Percentiles rank a stretch among this genome's conserved stretches.
These are phyloP conservation scores for Turritis glabra DNA, from an alignment of 345 rosid genomes.

Conservation along the genomic window DNA sequence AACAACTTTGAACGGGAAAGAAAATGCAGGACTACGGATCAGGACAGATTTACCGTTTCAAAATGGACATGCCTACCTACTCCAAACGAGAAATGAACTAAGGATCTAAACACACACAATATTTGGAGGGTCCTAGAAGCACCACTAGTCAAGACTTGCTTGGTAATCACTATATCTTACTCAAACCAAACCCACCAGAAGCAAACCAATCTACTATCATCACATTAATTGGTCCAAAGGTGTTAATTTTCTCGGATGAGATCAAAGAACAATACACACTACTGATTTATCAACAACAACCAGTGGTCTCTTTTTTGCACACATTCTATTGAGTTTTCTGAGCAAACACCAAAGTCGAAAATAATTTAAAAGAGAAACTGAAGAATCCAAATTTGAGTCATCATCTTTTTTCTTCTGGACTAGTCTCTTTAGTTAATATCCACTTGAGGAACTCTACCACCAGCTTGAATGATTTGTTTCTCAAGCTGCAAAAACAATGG, in stretches of 20 bases:
- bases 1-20: no score
- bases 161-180: neutral
- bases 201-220: slow-evolving; percentile 7
- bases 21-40: no score
- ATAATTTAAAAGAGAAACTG: neutral
- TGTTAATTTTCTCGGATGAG: slow-evolving; percentile 1
- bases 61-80: no score
- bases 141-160: neutral
- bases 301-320: neutral
- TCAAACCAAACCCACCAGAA: neutral
- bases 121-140: neutral
- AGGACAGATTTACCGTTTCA: no score
- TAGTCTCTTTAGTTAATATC: slow-evolving; percentile 33
- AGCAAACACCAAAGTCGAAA: slow-evolving; percentile 18
- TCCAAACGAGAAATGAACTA: neutral
- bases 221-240: neutral
- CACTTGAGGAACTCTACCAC: slow-evolving; percentile 37
- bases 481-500: slow-evolving; percentile 32
- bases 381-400: slow-evolving; percentile 22
- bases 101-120: neutral
- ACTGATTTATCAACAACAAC: slow-evolving; percentile 14
- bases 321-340: slow-evolving; percentile 3
- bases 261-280: slow-evolving; percentile 11
- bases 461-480: slow-evolving; percentile 40
- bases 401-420: slow-evolving; percentile 10